phyloP scores from a whole-genome alignment of 441 rosid genomes.

The Manihot esculenta region DNA sequence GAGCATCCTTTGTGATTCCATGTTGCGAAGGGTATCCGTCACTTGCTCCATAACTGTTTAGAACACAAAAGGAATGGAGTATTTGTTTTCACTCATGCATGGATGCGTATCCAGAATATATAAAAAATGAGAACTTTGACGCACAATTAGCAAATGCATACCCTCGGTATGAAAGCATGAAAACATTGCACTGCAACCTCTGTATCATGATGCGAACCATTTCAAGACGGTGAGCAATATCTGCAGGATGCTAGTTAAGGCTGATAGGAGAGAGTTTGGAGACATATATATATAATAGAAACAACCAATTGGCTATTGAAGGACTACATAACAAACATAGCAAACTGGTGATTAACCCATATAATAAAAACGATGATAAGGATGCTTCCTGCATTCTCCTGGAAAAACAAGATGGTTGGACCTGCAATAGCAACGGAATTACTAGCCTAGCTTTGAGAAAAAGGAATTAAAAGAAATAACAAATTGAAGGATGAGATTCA shows the following conservation, averaged over 20 bases:
- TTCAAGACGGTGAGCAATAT: slow-evolving; percentile 98
- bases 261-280: not conserved
- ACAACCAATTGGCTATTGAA: not conserved
- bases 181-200: slow-evolving; percentile 83
- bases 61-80: slow-evolving; percentile 22
- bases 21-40: slow-evolving; percentile 95
- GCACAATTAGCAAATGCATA: slow-evolving; percentile 32
- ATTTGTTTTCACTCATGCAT: slow-evolving; percentile 19
- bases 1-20: slow-evolving; percentile 88
- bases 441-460: not conserved
- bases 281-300: slow-evolving; percentile 19
- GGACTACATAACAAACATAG: slow-evolving; percentile 10
- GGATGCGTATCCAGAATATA: not conserved
- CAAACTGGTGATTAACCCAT: slow-evolving; percentile 9
- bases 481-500: not conserved
- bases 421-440: slow-evolving; percentile 51
- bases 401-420: slow-evolving; percentile 94
- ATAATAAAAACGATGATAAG: slow-evolving; percentile 30
- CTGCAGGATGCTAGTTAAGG: slow-evolving; percentile 63
- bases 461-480: not conserved
- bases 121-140: not conserved
- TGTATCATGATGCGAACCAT: slow-evolving; percentile 90
- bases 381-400: slow-evolving; percentile 99
- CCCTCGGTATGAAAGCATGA: slow-evolving; percentile 99
- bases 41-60: slow-evolving; percentile 82